Evolutionary conservation across 345 rosid species (phyloP), one percentile per base, ranked within the genome.

Genomic region (Salix caprea): DNA sequence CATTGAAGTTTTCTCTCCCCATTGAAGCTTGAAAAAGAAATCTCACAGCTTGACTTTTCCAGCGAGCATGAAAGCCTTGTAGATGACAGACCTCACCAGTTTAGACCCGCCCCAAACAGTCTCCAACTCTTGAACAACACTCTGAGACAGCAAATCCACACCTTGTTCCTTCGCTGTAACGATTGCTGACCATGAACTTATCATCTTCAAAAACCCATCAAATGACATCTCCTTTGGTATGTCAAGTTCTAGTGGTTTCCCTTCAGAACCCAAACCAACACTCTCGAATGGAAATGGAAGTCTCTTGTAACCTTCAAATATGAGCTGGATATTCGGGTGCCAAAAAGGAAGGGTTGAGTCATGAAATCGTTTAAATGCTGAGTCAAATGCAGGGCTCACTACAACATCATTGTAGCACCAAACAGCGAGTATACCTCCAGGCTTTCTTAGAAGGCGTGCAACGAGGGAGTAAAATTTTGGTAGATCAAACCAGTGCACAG

Each of bases 401-500:
- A 48, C 70, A 65, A 83, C 65, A 67, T 81, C 83, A 28, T 79
- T 87, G 88, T 92, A 90, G 86, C 89, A 78, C 90, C 92, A 92
- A 10, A 90, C 87, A n/a, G 90, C 97, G 26, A 89, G 62, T n/a
- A 89, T 67, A 1, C 97, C 92, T 8, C 89, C 91, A 2, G 94
- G 97, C 72, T 86, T 92, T 34, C 88, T 74, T 9, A 89, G 82
- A 46, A 87, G 72, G 50, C 90, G 84, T n/a, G 67, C 78, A 26
- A 76, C 90, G 10, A 80, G 44, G 10, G 89, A 77, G 73, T 90
- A 90, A 76, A 92, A 90, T 54, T 76, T 86, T 11, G 85, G 89
- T 14, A 87, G 88, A 62, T 91, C 91, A 70, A 91, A 89, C 96
- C 96, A 89, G 77, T 89, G 91, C 14, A 87, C 85, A 4, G 91